These are phyloP conservation scores for Grosmannia serpens DNA, from an alignment of 2,329 filamentous ascomycete genomes.

Conservation along the genomic window DNA sequence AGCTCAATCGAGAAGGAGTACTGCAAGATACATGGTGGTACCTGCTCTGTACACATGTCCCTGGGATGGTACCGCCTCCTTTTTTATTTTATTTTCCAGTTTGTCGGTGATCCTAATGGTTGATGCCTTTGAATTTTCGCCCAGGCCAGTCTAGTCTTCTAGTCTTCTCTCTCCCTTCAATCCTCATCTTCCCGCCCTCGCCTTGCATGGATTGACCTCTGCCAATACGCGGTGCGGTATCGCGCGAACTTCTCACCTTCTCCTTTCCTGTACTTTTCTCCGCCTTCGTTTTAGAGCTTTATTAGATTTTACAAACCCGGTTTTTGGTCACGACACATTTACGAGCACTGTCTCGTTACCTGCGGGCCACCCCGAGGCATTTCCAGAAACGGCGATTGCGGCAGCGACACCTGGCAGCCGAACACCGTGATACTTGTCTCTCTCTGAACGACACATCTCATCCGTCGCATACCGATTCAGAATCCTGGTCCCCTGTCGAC, in stretches of 20 bases:
- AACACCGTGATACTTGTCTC: neutral
- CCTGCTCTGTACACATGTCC: neutral
- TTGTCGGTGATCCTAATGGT: neutral
- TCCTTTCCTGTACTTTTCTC: neutral
- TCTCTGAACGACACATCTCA: neutral
- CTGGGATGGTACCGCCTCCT: neutral
- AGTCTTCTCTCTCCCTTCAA: neutral
- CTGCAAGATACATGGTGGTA: neutral
- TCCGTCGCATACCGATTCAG: neutral
- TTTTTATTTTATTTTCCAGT: neutral
- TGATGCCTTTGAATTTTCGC: neutral
- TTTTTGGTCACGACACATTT: neutral
- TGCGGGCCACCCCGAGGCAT: neutral
- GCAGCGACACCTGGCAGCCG: neutral
- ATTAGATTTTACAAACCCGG: neutral
- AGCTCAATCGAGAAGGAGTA: neutral
- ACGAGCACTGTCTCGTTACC: neutral
- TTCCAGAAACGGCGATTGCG: neutral
- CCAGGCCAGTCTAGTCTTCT: neutral
- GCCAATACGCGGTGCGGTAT: neutral
- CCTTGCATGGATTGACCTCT: neutral
- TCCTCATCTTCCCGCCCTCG: neutral
- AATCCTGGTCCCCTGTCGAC: neutral
- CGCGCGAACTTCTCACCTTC: neutral
- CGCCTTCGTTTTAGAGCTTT: neutral